Evolutionary conservation across 2,329 filamentous ascomycete species (phyloP).

Genomic region (Cyphellophora europaea): DNA sequence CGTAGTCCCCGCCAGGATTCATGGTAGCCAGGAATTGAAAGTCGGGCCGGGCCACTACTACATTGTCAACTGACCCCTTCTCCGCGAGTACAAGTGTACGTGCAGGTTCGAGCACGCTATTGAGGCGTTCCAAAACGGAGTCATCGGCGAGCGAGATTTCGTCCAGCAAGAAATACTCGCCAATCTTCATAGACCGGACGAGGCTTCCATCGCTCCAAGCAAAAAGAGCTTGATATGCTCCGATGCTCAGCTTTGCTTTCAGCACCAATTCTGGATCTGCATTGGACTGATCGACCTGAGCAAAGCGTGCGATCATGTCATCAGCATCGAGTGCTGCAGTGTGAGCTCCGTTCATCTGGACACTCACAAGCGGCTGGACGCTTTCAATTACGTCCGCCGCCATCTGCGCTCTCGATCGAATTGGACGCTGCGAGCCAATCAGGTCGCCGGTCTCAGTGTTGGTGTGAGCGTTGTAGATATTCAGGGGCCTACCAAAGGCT

Average conservation of each 20-base stretch:
- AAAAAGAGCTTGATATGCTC: conserved; percentile 74
- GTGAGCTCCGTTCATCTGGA: neutral
- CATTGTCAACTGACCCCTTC: conserved; percentile 78
- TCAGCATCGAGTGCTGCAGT: conserved; percentile 23
- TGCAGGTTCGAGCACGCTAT: conserved; percentile 87
- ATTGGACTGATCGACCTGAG: conserved; percentile 9
- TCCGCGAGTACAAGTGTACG: conserved; percentile 83
- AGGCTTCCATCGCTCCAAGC: conserved; percentile 95
- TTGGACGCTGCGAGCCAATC: conserved; percentile 86
- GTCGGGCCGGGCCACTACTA: conserved; percentile 62
- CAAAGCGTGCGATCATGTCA: conserved; percentile 17
- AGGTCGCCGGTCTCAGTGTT: conserved; percentile 97
- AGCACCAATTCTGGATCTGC: conserved; percentile 41
- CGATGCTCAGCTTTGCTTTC: conserved; percentile 36
- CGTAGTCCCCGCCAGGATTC: conserved; percentile 98
- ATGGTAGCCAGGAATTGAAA: conserved; percentile 98
- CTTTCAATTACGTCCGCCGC: conserved; percentile 56
- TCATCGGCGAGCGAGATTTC: conserved; percentile 98
- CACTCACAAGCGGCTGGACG: conserved; percentile 34
- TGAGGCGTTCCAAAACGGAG: conserved; percentile 89
- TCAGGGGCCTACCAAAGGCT: conserved; percentile 63
- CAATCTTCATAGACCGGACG: conserved; percentile 84
- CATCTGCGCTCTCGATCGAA: conserved; percentile 72
- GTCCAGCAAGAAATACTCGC: conserved; percentile 85
- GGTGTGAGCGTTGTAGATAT: conserved; percentile 94